Base-by-base conservation (phyloP, 495 filamentous ascomycete species). In the Cercophora scortea region DNA sequence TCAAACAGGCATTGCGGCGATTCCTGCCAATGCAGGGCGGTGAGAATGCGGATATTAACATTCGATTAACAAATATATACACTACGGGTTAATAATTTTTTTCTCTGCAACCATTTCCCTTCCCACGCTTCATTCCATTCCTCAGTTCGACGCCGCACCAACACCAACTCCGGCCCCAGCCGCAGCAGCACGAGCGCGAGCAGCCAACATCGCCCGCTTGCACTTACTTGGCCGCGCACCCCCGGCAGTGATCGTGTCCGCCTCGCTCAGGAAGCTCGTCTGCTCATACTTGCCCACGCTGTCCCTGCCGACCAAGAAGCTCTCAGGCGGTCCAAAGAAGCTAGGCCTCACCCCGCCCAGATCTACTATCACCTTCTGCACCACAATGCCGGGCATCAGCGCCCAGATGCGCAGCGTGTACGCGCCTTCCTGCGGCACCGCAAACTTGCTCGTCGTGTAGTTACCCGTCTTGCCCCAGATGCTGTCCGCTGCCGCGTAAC, bases 251-350 rank as follows among this genome's bases (percentile, higher is more conserved):
- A 25, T 8, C 3, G 59, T 54, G 32, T 53, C 64, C 10, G 49
- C 53, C 38, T 61, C 61, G n/a, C 56, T 56, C 43, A 61, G 52
- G 60, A 74, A 74, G 38, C 69, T 78, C 40, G 63, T 69, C 58
- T 66, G 65, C 7, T 72, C 61, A 54, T 71, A 71, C 25, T 17
- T 50, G 8, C 73, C 74, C 18, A 68, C 45, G 50, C 52, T 49
- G 51, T 78, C 74, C 11, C 64, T 63, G 3, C 75, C 75, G 0
- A 79, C 74, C 35, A 71, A 68, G 49, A 75, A 77, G 53, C 82
- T 85, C 77, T 86, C 83, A 5, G 84, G 83, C 49, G 86, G 85
- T 1, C 85, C 86, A 40, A 88, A 62, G 63, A 87, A 88, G 47
- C 78, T 82, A 32, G 69, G 62, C 47, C 79, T 69, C 7, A 87